Evolutionary conservation across 192 early-diverging fungal species (phyloP).

Genomic region (Thamnidium elegans): DNA sequence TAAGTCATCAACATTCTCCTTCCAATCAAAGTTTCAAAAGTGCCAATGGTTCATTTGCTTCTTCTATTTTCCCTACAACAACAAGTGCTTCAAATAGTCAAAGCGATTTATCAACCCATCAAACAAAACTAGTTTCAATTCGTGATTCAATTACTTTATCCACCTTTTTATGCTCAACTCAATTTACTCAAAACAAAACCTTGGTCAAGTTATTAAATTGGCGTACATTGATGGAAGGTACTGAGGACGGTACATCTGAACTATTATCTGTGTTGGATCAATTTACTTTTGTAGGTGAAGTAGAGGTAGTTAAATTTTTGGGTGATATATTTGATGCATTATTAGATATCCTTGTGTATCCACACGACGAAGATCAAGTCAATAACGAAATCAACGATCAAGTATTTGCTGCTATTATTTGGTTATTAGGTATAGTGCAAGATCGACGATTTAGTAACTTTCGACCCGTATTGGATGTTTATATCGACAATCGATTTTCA

Average conservation of each 20-base stretch:
- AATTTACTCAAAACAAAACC: conserved; percentile 60
- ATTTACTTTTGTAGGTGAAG: conserved; percentile 55
- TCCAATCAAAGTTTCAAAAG: conserved; percentile 19
- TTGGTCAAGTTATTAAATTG: conserved; percentile 68
- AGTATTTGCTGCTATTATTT: conserved; percentile 51
- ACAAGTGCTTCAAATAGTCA: background rate
- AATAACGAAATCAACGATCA: conserved; percentile 38
- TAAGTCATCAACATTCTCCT: conserved; percentile 13
- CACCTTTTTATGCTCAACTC: conserved; percentile 64
- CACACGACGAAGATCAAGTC: conserved; percentile 5
- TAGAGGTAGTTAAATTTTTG: conserved; percentile 71
- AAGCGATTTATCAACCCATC: background rate
- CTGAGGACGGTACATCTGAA: conserved; percentile 17
- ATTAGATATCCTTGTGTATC: conserved; percentile 52
- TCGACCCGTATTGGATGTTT: conserved; percentile 54
- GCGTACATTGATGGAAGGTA: conserved; percentile 35
- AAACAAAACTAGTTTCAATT: background rate
- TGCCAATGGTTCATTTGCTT: background rate
- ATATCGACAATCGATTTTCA: conserved; percentile 53
- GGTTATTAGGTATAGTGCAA: conserved; percentile 55
- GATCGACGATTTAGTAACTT: conserved; percentile 62
- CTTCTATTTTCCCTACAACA: background rate
- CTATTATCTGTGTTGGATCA: conserved; percentile 46
- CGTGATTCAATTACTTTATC: conserved; percentile 49
- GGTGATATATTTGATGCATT: conserved; percentile 60